Evolutionary conservation across 192 early-diverging fungal genomes (phyloP), one percentile per base, ranked within the genome.

Genomic region (Backusella liffmaniae): DNA sequence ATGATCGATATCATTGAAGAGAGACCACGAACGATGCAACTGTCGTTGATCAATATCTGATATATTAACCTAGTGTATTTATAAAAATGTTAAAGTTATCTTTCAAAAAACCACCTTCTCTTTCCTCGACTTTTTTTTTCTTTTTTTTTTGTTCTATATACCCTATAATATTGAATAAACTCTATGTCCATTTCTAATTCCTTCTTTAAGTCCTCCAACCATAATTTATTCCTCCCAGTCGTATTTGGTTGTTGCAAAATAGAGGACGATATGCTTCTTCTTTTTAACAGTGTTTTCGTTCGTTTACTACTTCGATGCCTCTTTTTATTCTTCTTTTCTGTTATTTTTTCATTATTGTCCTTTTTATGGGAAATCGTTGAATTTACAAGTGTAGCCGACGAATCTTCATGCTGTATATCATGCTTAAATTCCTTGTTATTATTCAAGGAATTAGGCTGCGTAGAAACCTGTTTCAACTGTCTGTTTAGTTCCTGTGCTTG

Each of bases 361-460:
- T 49, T 49, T 16, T 49, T 49, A 49, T n/a, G 26, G 23, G 21
- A 29, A 12, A 29, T 4, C 0, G 6, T 62, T 62, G 53, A 7
- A 37, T 36, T 34, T 3, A 73, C 72, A 37, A 73, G 51, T 53
- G 72, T 73, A 36, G 51, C 72, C 9, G 72, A 73, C 35, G 46
- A 51, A 18, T 73, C 46, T 34, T 35, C 72, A 39, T 71, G 70
- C 6, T 71, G 39, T 7, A 71, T 23, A 29, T 29, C 10, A 29
- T 62, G 56, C 12, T 49, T 49, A 10, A 39, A 69, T 6, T 39
- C 34, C 21, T 13, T 35, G 39, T 1, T 69, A 12, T 69, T 39
- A 10, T 1, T 37, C 67, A 69, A 26, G 16, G 26, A 37, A 37
- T 39, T 13, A 41, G 37, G 23, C n/a, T 21, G 34, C 9, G 12